These are phyloP conservation scores for Acer campestre DNA, from an alignment of 345 rosid species.

Conservation along the genomic window DNA sequence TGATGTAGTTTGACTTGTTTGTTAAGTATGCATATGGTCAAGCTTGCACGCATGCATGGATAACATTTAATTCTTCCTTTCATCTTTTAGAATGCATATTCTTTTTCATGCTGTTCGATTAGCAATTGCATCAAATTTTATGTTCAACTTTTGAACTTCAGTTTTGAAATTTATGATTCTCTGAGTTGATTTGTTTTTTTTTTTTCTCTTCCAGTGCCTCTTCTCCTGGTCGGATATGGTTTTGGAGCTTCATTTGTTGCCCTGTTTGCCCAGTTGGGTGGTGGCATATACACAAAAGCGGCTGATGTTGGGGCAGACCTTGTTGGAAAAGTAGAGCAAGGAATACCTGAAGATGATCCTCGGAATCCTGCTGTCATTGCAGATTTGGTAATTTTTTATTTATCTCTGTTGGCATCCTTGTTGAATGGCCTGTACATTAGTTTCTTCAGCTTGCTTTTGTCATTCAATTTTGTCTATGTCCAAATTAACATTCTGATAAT, in stretches of 20 bases:
- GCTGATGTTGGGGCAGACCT: constrained; percentile 99
- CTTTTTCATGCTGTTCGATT: neutral
- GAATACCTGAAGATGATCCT: constrained; percentile 99
- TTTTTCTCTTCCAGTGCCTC: constrained; percentile 73
- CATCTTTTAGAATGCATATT: constrained; percentile 11
- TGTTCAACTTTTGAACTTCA: neutral
- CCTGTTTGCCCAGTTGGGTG: constrained; percentile 99
- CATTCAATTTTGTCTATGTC: neutral
- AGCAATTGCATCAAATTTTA: constrained; percentile 1
- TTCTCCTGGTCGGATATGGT: constrained; percentile 97
- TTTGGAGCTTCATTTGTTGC: constrained; percentile 99
- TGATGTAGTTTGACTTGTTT: constrained; percentile 4
- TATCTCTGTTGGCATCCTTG: constrained; percentile 11
- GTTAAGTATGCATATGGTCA: neutral
- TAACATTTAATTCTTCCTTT: neutral
- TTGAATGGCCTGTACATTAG: neutral
- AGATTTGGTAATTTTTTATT: constrained; percentile 69
- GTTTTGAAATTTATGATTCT: constrained; percentile 11
- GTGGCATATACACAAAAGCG: constrained; percentile 98
- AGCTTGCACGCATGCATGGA: neutral
- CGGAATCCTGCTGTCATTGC: constrained; percentile 99
- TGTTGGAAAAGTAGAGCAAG: constrained; percentile 99
- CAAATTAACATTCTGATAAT: neutral
- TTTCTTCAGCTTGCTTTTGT: neutral
- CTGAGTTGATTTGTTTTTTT: constrained; percentile 23